Percentiles rank a stretch among this genome's conserved stretches.
Evolutionary conservation across 2,329 filamentous ascomycete genomes (phyloP).

Genomic region (Myriosclerotinia curreyana): DNA sequence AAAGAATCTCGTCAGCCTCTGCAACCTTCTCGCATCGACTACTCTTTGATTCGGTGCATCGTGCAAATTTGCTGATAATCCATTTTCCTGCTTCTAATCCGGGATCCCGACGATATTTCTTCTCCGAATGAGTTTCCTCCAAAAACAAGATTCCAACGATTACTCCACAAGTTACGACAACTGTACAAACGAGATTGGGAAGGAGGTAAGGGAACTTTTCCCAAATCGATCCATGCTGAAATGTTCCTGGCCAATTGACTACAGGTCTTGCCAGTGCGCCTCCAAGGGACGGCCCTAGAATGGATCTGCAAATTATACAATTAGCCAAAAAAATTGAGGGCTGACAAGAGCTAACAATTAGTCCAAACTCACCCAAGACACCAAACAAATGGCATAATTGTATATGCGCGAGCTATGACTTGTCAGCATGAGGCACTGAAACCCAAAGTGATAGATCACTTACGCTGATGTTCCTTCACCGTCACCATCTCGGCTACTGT

Average conservation of each 20-base stretch:
- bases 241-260: conserved; percentile 72
- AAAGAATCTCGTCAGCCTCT: conserved; percentile 46
- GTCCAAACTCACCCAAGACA: conserved; percentile 70
- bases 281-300: conserved; percentile 87
- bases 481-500: conserved; percentile 93
- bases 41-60: conserved; percentile 37
- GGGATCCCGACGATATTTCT: conserved; percentile 71
- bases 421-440: conserved; percentile 39
- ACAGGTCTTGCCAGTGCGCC: conserved; percentile 86
- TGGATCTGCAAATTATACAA: conserved; percentile 57
- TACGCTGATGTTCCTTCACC: conserved; percentile 87
- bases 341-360: conserved; percentile 19
- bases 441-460: conserved; percentile 41
- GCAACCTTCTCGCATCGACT: conserved; percentile 41
- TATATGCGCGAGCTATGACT: conserved; percentile 75
- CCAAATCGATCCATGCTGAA: conserved; percentile 72
- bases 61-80: conserved; percentile 49
- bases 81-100: conserved; percentile 75
- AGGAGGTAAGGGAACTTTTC: conserved; percentile 85
- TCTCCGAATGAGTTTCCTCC: conserved; percentile 87
- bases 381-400: conserved; percentile 98
- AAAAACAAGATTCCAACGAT: conserved; percentile 79
- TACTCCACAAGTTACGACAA: conserved; percentile 73
- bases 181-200: conserved; percentile 85
- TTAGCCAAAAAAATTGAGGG: conserved; percentile 17